phyloP scores from a whole-genome alignment of 495 filamentous ascomycete species.

The Xylaria acuta region DNA sequence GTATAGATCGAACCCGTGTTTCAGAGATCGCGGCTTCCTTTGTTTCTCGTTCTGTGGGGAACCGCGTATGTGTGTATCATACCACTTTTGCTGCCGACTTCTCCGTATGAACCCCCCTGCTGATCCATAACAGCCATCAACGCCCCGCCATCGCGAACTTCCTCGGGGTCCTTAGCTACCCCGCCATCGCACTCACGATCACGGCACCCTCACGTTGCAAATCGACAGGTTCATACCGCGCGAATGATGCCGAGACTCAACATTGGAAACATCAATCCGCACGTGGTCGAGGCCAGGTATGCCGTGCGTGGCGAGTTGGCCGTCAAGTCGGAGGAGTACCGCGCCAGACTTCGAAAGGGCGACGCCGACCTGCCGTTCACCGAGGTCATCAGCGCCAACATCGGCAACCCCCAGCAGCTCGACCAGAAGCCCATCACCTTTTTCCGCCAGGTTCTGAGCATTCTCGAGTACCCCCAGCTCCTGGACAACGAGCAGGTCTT shows the following conservation, averaged over 20 bases:
- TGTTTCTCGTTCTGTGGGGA: background rate
- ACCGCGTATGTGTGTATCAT: background rate
- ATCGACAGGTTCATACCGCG: conserved; percentile 45
- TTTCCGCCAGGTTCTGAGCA: conserved; percentile 95
- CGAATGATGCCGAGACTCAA: conserved; percentile 67
- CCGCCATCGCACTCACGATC: conserved; percentile 25
- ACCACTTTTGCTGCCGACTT: background rate
- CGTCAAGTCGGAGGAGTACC: conserved; percentile 86
- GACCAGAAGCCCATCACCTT: conserved; percentile 99
- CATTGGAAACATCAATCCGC: conserved; percentile 88
- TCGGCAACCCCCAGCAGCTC: conserved; percentile 97
- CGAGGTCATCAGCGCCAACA: conserved; percentile 93
- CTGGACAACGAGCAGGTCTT: conserved; percentile 77
- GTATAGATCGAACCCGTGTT: conserved; percentile 8
- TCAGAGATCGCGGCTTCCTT: background rate
- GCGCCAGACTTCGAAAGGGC: conserved; percentile 64
- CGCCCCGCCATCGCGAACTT: conserved; percentile 7
- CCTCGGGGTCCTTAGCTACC: conserved; percentile 33
- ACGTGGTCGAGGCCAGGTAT: conserved; percentile 86
- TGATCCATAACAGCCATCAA: background rate
- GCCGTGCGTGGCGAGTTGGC: conserved; percentile 96
- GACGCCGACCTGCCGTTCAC: conserved; percentile 79
- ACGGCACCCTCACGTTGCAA: conserved; percentile 28
- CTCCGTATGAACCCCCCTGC: background rate
- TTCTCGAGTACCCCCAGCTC: conserved; percentile 87